These are phyloP conservation scores for Gossypium raimondii DNA, from an alignment of 345 rosid genomes.

Conservation along the genomic window DNA sequence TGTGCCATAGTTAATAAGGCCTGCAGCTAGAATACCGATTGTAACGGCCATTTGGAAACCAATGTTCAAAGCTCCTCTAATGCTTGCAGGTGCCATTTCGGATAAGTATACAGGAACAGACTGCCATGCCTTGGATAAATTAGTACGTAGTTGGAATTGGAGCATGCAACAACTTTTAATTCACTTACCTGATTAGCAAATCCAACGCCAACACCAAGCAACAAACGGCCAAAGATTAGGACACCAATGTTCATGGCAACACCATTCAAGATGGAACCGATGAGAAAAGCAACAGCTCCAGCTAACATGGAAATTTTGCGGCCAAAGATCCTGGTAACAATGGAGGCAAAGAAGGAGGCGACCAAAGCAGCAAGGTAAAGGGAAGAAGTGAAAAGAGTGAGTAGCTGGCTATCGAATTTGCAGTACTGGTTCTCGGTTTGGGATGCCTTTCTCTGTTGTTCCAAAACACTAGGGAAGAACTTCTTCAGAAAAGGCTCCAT, in stretches of 20 bases:
- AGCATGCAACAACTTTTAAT: neutral
- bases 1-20: slow-evolving; percentile 13
- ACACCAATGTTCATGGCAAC: slow-evolving; percentile 44
- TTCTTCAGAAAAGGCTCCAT: slow-evolving; percentile 60
- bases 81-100: slow-evolving; percentile 2
- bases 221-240: slow-evolving; percentile 62
- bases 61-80: slow-evolving; percentile 15
- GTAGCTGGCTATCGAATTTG: slow-evolving; percentile 61
- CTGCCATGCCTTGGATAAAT: neutral
- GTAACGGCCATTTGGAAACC: slow-evolving; percentile 15
- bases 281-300: slow-evolving; percentile 57
- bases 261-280: slow-evolving; percentile 61
- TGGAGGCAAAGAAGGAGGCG: slow-evolving; percentile 62
- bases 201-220: slow-evolving; percentile 82
- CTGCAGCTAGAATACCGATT: slow-evolving; percentile 7
- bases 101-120: slow-evolving; percentile 9
- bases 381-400: slow-evolving; percentile 74
- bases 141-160: neutral
- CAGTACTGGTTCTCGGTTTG: slow-evolving; percentile 53
- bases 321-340: slow-evolving; percentile 48
- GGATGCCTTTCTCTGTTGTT: slow-evolving; percentile 20
- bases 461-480: slow-evolving; percentile 56
- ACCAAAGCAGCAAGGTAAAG: slow-evolving; percentile 69
- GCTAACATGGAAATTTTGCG: slow-evolving; percentile 60
- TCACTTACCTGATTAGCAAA: slow-evolving; percentile 75